Base-by-base conservation (phyloP, 2,329 filamentous ascomycete genomes). In the Trichothecium roseum region DNA sequence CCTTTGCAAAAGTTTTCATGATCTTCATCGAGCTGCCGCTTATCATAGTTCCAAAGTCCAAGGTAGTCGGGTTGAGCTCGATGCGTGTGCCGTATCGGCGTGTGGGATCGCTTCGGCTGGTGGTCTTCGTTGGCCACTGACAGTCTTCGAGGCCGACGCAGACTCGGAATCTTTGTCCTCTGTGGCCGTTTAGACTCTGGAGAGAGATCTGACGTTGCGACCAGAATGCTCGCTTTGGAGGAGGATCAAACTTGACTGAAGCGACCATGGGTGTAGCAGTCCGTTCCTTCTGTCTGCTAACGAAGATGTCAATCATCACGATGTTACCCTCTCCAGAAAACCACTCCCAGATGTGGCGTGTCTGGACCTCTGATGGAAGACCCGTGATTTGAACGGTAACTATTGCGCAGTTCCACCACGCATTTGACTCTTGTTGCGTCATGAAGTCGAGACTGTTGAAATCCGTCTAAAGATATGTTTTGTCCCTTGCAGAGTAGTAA, bases 31-130 rank as follows among this genome's bases (percentile, higher is more conserved):
- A 60, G 3, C 56, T 59, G 4, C 71, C 65, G 1, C 65, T 56
- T 2, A 68, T 45, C 56, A 76, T 65, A 28, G 75, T 61, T 0
- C 84, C 82, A 44, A 87, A 81, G 14, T 75, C 67, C 2, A 87
- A 47, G 8, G 22, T 33, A 17, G n/a, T 18, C n/a, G 26, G 13
- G 8, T 5, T n/a, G n/a, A 37, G 30, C 13, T 34, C 28, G 9
- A 37, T 24, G 20, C 20, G 20, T 6, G 6, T 24, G 20, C 10
- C 6, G 10, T 24, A 6, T 10, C 20, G 6, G 10, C 6, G 6
- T 6, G 20, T 24, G 6, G 20, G 10, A 10, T 24, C 10, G 20
- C 20, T 24, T 24, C 20, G 20, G 10, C 20, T 24, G 6, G 20
- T 6, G 20, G 20, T 6, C 6, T 10, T 24, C 10, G 20, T 10